phyloP scores from a whole-genome alignment of 345 rosid genomes.

The Acer yangbiense region DNA sequence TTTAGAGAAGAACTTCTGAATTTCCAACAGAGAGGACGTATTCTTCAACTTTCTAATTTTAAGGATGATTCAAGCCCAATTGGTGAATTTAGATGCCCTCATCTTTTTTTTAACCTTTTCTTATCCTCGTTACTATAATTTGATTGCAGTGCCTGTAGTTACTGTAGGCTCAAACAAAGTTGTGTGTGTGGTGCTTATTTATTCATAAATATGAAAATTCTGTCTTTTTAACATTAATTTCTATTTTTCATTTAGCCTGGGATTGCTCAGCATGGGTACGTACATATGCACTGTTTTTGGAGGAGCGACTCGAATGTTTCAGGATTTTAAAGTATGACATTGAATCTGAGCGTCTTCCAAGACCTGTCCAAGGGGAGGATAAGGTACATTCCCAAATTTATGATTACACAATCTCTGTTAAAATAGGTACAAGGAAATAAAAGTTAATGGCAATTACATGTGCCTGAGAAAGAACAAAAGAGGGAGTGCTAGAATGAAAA shows the following conservation, averaged over 20 bases:
- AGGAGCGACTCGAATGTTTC: constrained; percentile 95
- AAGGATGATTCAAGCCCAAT: constrained; percentile 99
- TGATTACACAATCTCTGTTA: not conserved
- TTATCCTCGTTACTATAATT: constrained; percentile 7
- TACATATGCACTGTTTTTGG: constrained; percentile 89
- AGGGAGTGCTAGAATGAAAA: not conserved
- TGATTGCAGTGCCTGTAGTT: not conserved
- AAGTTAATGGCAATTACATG: not conserved
- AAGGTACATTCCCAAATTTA: constrained; percentile 46
- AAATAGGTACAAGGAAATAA: not conserved
- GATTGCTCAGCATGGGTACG: constrained; percentile 99
- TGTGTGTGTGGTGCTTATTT: not conserved
- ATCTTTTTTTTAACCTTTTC: not conserved
- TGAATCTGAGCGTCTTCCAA: constrained; percentile 91
- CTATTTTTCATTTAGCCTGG: constrained; percentile 62
- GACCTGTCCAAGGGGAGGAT: constrained; percentile 78
- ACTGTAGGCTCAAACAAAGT: not conserved
- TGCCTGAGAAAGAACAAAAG: not conserved
- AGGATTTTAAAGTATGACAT: constrained; percentile 87
- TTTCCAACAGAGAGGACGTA: constrained; percentile 79
- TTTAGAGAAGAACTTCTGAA: constrained; percentile 86
- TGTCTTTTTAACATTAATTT: not conserved
- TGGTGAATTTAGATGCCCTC: constrained; percentile 39
- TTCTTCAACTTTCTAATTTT: constrained; percentile 89
- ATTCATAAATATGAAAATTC: constrained; percentile 1